phyloP scores from a whole-genome alignment of 2,329 filamentous ascomycete genomes.

The Fusarium euwallaceae region DNA sequence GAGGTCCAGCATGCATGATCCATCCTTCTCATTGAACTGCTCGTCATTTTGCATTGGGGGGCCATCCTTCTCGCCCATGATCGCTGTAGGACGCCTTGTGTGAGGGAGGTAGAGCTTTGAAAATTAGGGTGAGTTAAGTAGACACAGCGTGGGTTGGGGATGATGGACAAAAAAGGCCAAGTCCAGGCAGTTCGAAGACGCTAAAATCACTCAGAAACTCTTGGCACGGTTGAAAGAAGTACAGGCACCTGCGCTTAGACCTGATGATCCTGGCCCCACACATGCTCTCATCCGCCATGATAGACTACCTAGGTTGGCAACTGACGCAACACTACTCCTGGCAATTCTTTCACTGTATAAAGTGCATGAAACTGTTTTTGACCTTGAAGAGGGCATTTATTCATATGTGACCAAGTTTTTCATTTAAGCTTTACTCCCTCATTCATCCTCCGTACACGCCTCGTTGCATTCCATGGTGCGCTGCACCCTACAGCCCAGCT shows the following conservation, averaged over 20 bases:
- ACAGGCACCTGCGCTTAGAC: neutral
- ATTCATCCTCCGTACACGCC: neutral
- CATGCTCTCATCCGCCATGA: neutral
- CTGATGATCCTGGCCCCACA: neutral
- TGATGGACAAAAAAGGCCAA: neutral
- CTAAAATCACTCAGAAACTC: neutral
- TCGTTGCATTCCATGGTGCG: neutral
- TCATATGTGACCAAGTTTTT: neutral
- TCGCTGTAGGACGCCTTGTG: neutral
- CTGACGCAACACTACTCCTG: neutral
- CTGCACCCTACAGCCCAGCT: neutral
- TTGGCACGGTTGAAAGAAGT: neutral
- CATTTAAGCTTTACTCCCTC: neutral
- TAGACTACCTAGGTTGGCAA: neutral
- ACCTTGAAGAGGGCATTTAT: neutral
- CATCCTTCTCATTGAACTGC: neutral
- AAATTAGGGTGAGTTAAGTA: too few relatives aligned
- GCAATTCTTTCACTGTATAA: neutral
- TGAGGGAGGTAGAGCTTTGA: conserved; percentile 45
- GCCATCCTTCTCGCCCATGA: neutral
- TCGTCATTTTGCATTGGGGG: neutral
- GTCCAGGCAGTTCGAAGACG: neutral
- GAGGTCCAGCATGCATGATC: neutral
- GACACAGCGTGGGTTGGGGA: neutral
- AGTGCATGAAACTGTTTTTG: neutral